These are phyloP conservation scores for Debaryomyces sp. DNA, from an alignment of 1,139 yeast genomes.

Conservation along the genomic window DNA sequence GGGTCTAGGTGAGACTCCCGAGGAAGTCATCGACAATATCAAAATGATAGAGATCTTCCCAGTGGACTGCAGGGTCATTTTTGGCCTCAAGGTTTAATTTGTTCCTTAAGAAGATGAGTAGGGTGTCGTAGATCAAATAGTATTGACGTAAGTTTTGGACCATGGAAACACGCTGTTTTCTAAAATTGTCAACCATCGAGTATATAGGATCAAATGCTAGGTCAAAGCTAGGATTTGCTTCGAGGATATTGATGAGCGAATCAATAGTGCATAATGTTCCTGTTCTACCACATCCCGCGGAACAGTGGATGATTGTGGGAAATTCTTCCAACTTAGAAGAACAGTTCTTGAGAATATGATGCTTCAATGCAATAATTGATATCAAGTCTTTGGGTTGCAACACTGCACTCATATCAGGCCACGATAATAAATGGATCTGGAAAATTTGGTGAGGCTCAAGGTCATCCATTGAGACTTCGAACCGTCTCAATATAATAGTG, in stretches of 20 bases:
- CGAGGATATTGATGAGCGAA: slow-evolving; percentile 53
- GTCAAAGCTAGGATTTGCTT: slow-evolving; percentile 12
- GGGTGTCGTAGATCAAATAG: slow-evolving; percentile 65
- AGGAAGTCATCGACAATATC: slow-evolving; percentile 29
- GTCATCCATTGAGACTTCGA: slow-evolving; percentile 32
- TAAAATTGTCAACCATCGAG: slow-evolving; percentile 57
- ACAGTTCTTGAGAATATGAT: slow-evolving; percentile 25
- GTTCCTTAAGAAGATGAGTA: slow-evolving; percentile 27
- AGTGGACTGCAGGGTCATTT: slow-evolving; percentile 2
- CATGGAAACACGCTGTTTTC: slow-evolving; percentile 79
- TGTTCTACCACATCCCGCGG: slow-evolving; percentile 93
- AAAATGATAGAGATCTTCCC: slow-evolving; percentile 25
- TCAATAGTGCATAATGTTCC: slow-evolving; percentile 85
- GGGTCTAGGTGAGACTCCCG: slow-evolving; percentile 8
- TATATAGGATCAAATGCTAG: slow-evolving; percentile 41
- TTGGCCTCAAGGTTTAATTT: background rate
- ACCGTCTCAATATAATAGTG: slow-evolving; percentile 36
- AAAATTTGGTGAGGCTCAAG: slow-evolving; percentile 32
- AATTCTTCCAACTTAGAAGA: slow-evolving; percentile 13
- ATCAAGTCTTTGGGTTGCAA: slow-evolving; percentile 44
- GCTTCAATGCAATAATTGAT: slow-evolving; percentile 43
- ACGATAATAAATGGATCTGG: slow-evolving; percentile 51
- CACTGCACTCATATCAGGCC: slow-evolving; percentile 58
- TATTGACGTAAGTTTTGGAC: slow-evolving; percentile 80
- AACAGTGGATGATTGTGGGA: slow-evolving; percentile 76